Evolutionary conservation across 2,329 filamentous ascomycete genomes (phyloP), one percentile per base, ranked within the genome.

Genomic region (Beauveria rudraprayagi): DNA sequence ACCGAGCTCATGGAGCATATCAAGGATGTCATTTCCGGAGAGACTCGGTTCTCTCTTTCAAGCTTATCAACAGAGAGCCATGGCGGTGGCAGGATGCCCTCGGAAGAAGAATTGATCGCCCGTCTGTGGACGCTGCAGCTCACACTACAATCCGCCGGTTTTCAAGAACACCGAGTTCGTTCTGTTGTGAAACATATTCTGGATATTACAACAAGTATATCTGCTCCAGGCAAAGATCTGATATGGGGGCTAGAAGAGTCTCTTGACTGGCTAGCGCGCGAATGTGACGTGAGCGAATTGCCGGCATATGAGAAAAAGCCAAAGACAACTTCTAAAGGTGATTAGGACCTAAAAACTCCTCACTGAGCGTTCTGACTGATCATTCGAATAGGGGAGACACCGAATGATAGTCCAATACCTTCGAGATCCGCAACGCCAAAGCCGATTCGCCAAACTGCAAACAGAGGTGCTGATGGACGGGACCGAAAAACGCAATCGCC

Each of bases 211-310:
- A 80, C 86, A 34, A 86, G 85, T 64, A 81, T 88, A 60, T 76
- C 79, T 3, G 69, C 77, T 11, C 75, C 77, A 22, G 78, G 73
- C 63, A 88, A 85, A 66, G 89, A 91, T 65, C 80, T 81, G 48
- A 82, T 92, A 16, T 96, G 91, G 90, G 92, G 92, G 10, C 76
- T 97, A 41, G 88, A 95, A 63, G 92, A 96, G 73, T 86, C 90
- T 28, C 73, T 99, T 22, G 91, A 97, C 67, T 96, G 92, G 91
- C 81, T 97, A 59, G 90, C 91, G n/a, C 78, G 90, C 65, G 84
- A 94, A 70, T 90, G 88, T 67, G 76, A 81, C 16, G 76, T 80
- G 64, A 82, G 86, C 1, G 87, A 92, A 67, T 78, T 93, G 41
- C 89, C 89, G 6, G 80, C 85, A 52, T 95, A 94, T 71, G 85